phyloP scores from a whole-genome alignment of 2,329 filamentous ascomycete species.

The Aspergillus latus region DNA sequence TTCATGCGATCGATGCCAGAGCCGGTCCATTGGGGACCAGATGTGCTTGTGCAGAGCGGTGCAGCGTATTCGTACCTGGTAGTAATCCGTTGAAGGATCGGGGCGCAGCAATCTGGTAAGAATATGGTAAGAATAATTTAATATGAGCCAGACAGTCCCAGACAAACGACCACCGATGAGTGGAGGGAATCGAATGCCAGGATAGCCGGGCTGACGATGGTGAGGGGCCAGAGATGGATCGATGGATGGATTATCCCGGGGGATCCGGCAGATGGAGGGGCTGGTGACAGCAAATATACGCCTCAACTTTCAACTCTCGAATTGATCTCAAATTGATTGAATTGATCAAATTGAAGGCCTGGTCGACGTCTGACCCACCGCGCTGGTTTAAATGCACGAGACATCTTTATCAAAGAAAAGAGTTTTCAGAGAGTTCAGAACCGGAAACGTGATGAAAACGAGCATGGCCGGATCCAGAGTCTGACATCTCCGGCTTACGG shows the following conservation, averaged over 20 bases:
- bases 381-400: not conserved
- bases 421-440: constrained; percentile 1
- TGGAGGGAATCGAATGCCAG: constrained; percentile 3
- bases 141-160: not conserved
- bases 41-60: not conserved
- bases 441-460: constrained; percentile 2
- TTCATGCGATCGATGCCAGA: not conserved
- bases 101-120: constrained; percentile 5
- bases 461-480: not conserved
- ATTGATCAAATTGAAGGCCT: not conserved
- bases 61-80: constrained; percentile 3
- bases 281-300: not conserved
- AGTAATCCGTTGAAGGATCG: not conserved
- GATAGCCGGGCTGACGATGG: not conserved
- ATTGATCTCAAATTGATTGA: not conserved
- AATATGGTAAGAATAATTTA: not conserved
- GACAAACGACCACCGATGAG: not conserved
- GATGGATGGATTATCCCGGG: constrained; percentile 4
- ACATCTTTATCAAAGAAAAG: constrained; percentile 1
- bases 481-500: not conserved
- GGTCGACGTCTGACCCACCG: not conserved
- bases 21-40: not conserved
- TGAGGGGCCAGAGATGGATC: constrained; percentile 1
- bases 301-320: not conserved
- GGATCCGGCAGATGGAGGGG: not conserved